These are phyloP conservation scores for Cytidiella melzeri DNA, from an alignment of 768 basidiomycete genomes.

Conservation along the genomic window DNA sequence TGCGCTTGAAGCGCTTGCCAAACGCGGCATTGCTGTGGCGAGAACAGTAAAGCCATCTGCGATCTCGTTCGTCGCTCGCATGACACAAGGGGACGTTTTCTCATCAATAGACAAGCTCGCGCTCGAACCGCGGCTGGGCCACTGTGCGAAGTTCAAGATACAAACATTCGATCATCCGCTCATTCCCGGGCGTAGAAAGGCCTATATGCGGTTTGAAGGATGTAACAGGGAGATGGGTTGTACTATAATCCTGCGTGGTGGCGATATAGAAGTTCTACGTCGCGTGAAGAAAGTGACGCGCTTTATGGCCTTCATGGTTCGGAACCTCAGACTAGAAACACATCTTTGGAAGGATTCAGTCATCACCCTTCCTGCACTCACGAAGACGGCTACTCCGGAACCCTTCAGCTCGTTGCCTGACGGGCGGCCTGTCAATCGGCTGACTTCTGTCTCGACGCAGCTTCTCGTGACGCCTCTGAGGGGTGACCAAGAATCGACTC, in stretches of 20 bases:
- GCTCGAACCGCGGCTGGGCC: slow-evolving; percentile 81
- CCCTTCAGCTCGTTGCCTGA: slow-evolving; percentile 14
- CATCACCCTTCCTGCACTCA: slow-evolving; percentile 64
- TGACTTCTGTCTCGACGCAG: neutral
- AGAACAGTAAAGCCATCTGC: slow-evolving; percentile 84
- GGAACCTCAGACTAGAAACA: slow-evolving; percentile 90
- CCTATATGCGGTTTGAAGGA: slow-evolving; percentile 97
- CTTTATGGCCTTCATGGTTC: slow-evolving; percentile 88
- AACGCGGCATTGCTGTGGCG: slow-evolving; percentile 86
- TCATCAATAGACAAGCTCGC: slow-evolving; percentile 94
- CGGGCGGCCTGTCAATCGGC: neutral
- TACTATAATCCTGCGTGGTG: slow-evolving; percentile 89
- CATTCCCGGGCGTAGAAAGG: slow-evolving; percentile 92
- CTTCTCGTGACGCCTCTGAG: neutral
- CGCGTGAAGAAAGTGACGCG: slow-evolving; percentile 90
- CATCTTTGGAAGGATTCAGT: slow-evolving; percentile 90
- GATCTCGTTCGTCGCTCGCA: slow-evolving; percentile 81
- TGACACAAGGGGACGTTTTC: slow-evolving; percentile 92
- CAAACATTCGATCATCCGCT: slow-evolving; percentile 93
- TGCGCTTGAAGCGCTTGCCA: slow-evolving; percentile 80
- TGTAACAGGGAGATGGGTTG: slow-evolving; percentile 91
- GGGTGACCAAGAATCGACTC: neutral
- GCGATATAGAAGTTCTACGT: slow-evolving; percentile 69
- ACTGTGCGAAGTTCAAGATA: slow-evolving; percentile 78
- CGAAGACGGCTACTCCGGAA: slow-evolving; percentile 57